Percentiles rank a stretch among this genome's conserved stretches.
Evolutionary conservation across 495 filamentous ascomycete genomes (phyloP).

Genomic region (Podospora appendiculata): DNA sequence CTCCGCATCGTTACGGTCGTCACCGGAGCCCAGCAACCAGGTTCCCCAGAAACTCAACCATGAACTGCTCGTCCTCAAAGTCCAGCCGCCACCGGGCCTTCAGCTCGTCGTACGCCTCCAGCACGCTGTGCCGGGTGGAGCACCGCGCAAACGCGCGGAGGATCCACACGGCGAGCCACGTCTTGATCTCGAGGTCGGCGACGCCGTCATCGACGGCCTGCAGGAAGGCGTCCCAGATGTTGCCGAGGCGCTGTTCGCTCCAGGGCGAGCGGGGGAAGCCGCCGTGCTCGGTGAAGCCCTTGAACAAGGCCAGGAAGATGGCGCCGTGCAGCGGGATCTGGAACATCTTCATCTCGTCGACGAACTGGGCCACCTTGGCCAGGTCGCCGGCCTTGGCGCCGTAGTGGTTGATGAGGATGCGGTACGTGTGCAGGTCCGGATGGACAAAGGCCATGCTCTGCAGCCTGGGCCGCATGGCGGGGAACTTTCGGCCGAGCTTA

Average conservation of each 20-base stretch:
- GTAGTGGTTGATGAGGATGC: conserved; percentile 52
- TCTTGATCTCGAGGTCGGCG: conserved; percentile 33
- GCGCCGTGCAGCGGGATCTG: conserved; percentile 50
- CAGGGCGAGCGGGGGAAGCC: conserved; percentile 53
- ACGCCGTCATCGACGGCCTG: conserved; percentile 28
- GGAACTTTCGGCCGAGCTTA: conserved; percentile 30
- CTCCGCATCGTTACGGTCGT: too few species aligned
- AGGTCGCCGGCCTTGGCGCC: conserved; percentile 49
- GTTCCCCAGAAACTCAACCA: conserved; percentile 23
- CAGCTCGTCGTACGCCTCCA: conserved; percentile 34
- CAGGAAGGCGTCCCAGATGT: conserved; percentile 38
- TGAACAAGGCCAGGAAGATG: conserved; percentile 62
- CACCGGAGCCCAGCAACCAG: too few species aligned
- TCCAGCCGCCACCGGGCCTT: conserved; percentile 29
- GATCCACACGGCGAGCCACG: conserved; percentile 42
- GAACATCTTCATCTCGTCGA: conserved; percentile 59
- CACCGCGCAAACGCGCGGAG: conserved; percentile 40
- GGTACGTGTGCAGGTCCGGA: conserved; percentile 58
- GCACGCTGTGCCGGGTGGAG: conserved; percentile 23
- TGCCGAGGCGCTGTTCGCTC: conserved; percentile 51
- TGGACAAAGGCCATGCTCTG: conserved; percentile 48
- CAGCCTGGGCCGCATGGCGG: conserved; percentile 33
- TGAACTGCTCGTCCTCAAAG: conserved; percentile 24
- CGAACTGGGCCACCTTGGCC: conserved; percentile 42
- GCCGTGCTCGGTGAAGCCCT: conserved; percentile 68